phyloP scores from a whole-genome alignment of 495 filamentous ascomycete species.

The Neurospora pannonica region DNA sequence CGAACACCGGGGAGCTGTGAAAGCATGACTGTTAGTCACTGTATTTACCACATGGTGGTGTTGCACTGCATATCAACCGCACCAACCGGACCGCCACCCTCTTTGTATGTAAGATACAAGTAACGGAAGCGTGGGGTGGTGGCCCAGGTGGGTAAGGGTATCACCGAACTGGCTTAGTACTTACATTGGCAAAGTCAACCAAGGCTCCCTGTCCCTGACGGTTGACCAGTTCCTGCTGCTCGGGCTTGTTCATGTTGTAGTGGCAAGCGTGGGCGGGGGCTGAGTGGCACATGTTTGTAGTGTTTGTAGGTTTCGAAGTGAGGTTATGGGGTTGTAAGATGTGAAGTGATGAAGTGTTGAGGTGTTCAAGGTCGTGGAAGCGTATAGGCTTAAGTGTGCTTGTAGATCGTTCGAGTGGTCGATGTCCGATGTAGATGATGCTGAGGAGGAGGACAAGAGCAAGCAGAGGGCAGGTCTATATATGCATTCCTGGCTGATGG shows the following conservation, averaged over 20 bases:
- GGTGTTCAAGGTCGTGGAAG: not conserved
- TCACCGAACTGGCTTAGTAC: not conserved
- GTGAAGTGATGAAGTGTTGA: not conserved
- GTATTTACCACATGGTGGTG: slow-evolving; percentile 7
- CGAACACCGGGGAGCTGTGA: slow-evolving; percentile 19
- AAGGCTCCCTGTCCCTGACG: not conserved
- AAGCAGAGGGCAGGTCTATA: not conserved
- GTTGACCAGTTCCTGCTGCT: not conserved
- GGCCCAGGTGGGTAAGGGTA: not conserved
- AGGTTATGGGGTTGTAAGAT: not conserved
- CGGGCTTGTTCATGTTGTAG: not conserved
- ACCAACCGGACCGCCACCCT: not conserved
- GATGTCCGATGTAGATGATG: not conserved
- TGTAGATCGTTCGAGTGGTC: not conserved
- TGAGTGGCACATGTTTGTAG: not conserved
- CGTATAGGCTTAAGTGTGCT: not conserved
- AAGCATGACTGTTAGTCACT: slow-evolving; percentile 2
- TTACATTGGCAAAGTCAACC: not conserved
- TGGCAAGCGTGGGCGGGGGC: not conserved
- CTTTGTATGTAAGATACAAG: not conserved
- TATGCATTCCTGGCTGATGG: not conserved
- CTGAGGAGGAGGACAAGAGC: not conserved
- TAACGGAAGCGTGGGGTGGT: not conserved
- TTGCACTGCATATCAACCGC: not conserved
- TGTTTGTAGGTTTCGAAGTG: not conserved